These are phyloP conservation scores for Falciphora oryzae DNA, from an alignment of 2,329 filamentous ascomycete genomes.

Conservation along the genomic window DNA sequence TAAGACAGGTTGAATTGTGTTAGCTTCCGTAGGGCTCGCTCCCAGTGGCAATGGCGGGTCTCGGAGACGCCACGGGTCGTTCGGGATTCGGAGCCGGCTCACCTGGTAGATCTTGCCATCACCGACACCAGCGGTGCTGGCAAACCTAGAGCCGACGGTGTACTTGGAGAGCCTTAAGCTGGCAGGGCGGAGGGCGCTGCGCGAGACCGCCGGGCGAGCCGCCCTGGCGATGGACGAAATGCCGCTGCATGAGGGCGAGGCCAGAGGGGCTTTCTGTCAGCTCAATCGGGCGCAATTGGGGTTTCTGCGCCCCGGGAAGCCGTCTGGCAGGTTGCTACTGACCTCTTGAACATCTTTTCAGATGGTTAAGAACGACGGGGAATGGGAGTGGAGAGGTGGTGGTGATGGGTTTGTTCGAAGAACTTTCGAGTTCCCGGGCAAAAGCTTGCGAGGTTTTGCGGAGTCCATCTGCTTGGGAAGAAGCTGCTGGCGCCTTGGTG, in stretches of 20 bases:
- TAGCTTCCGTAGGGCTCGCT: constrained; percentile 8
- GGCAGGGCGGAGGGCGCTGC: constrained; percentile 53
- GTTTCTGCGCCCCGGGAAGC: constrained; percentile 17
- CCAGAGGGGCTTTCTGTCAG: constrained; percentile 30
- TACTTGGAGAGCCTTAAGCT: constrained; percentile 50
- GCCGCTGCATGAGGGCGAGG: constrained; percentile 45
- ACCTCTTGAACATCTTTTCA: constrained; percentile 81
- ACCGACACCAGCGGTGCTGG: constrained; percentile 51
- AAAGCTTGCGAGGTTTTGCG: constrained; percentile 10
- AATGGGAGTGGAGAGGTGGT: constrained; percentile 51
- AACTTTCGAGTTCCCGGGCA: constrained; percentile 13
- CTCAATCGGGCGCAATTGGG: constrained; percentile 48
- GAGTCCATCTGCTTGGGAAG: not conserved
- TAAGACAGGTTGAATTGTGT: constrained; percentile 43
- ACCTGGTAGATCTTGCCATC: constrained; percentile 67
- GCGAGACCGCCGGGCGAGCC: constrained; percentile 54
- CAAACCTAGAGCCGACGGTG: constrained; percentile 51
- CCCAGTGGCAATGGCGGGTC: not conserved
- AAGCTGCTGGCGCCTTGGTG: not conserved
- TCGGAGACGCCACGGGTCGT: not conserved
- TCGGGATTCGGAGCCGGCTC: constrained; percentile 18
- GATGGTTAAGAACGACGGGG: constrained; percentile 61
- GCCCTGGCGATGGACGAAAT: constrained; percentile 60
- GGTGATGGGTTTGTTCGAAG: constrained; percentile 41
- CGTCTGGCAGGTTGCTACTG: constrained; percentile 35